Conservation (phyloP, 129 eudicot species). For the Pittosporum tobira region DNA sequence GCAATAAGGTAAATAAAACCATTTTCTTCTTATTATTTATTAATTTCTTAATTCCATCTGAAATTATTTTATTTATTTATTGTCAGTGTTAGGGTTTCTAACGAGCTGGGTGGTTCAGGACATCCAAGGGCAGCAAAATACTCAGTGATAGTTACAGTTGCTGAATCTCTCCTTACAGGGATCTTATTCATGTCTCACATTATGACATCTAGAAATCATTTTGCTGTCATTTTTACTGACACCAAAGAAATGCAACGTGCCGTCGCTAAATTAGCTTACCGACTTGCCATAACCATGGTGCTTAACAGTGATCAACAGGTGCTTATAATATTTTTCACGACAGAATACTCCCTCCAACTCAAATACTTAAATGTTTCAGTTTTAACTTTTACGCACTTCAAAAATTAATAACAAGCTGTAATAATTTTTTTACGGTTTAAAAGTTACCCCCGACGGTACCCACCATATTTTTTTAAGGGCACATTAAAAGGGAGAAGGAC, state of each 20-base stretch:
- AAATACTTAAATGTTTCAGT: too few relatives aligned
- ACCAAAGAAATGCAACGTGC: slow-evolving; percentile 50
- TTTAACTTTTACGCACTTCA: too few relatives aligned
- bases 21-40: not conserved
- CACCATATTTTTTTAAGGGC: too few relatives aligned
- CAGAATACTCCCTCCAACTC: too few relatives aligned
- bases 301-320: slow-evolving; percentile 73
- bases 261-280: slow-evolving; percentile 53
- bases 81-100: slow-evolving; percentile 56
- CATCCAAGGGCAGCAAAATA: slow-evolving; percentile 74
- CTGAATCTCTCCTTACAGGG: slow-evolving; percentile 57
- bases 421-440: too few relatives aligned
- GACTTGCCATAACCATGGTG: slow-evolving; percentile 54
- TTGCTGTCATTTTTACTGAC: slow-evolving; percentile 44
- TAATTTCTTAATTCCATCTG: not conserved
- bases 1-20: slow-evolving; percentile 45
- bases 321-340: not conserved
- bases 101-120: slow-evolving; percentile 70
- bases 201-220: slow-evolving; percentile 47
- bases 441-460: too few relatives aligned
- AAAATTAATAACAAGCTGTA: too few relatives aligned
- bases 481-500: too few relatives aligned
- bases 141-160: slow-evolving; percentile 45
- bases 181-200: slow-evolving; percentile 36
- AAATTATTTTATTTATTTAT: not conserved